These are phyloP conservation scores for Fusarium denticulatum DNA, from an alignment of 2,329 filamentous ascomycete species.

Conservation along the genomic window DNA sequence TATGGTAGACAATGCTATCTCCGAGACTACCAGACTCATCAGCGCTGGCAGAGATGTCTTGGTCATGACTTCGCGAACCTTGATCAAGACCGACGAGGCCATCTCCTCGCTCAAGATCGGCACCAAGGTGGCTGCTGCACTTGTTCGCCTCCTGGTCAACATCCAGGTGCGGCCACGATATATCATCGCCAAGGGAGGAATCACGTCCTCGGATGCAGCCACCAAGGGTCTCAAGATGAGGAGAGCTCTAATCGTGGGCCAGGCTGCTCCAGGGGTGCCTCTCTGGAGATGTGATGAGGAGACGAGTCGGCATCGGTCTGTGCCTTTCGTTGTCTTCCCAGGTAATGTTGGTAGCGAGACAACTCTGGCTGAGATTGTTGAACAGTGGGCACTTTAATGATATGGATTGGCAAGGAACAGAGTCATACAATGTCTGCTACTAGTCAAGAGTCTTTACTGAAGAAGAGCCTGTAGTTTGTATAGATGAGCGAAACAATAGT, in stretches of 20 bases:
- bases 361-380: not conserved
- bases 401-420: too few species aligned
- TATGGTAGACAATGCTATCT: not conserved
- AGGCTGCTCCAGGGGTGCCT: slow-evolving; percentile 66
- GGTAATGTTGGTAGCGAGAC: slow-evolving; percentile 29
- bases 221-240: slow-evolving; percentile 65
- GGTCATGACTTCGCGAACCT: not conserved
- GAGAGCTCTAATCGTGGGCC: slow-evolving; percentile 62
- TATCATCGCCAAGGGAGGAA: slow-evolving; percentile 68
- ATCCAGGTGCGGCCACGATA: slow-evolving; percentile 50
- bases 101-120: not conserved
- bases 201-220: slow-evolving; percentile 67
- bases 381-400: not conserved
- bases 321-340: slow-evolving; percentile 55
- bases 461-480: not conserved
- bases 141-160: not conserved
- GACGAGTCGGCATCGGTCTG: slow-evolving; percentile 57
- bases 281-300: slow-evolving; percentile 67
- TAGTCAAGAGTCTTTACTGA: not conserved
- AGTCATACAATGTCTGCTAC: too few species aligned
- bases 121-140: not conserved
- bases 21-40: not conserved
- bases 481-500: not conserved
- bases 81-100: not conserved
- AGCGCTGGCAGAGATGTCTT: not conserved